These are phyloP conservation scores for Trypanosoma cruzi DNA, from an alignment of 208 protist species.

Conservation along the genomic window DNA sequence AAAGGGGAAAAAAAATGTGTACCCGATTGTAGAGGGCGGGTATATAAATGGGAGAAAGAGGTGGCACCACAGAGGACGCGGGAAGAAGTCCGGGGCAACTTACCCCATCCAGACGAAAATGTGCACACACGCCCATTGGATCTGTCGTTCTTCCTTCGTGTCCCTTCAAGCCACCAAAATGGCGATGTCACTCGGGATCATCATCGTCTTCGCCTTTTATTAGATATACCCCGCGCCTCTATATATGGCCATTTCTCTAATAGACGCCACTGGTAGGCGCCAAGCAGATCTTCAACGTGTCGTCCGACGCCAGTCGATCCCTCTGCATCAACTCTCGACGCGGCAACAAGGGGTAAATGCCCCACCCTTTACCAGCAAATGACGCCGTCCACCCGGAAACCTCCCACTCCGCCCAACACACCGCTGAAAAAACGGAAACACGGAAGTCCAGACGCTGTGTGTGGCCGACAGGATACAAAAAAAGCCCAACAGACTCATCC, in stretches of 20 bases:
- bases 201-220: neutral
- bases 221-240: neutral
- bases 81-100: neutral
- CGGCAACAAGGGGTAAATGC: conserved; percentile 62
- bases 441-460: conserved; percentile 68
- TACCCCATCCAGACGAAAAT: neutral
- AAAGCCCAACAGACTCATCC: conserved; percentile 67
- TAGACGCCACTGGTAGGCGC: conserved; percentile 71
- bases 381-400: conserved; percentile 52
- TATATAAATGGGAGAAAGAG: neutral
- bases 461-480: conserved; percentile 63
- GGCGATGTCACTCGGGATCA: neutral
- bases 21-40: neutral
- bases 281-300: conserved; percentile 76
- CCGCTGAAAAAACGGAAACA: conserved; percentile 68
- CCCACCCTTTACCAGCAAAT: conserved; percentile 72
- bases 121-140: neutral
- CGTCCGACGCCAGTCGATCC: conserved; percentile 62
- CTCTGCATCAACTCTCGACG: conserved; percentile 68
- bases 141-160: neutral
- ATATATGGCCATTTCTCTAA: conserved; percentile 22
- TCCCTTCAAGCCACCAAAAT: neutral
- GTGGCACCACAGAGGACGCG: neutral
- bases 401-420: conserved; percentile 70
- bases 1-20: conserved; percentile 10